Evolutionary conservation across 2,329 filamentous ascomycete species (phyloP).

Genomic region (Macroventuria anomochaeta): DNA sequence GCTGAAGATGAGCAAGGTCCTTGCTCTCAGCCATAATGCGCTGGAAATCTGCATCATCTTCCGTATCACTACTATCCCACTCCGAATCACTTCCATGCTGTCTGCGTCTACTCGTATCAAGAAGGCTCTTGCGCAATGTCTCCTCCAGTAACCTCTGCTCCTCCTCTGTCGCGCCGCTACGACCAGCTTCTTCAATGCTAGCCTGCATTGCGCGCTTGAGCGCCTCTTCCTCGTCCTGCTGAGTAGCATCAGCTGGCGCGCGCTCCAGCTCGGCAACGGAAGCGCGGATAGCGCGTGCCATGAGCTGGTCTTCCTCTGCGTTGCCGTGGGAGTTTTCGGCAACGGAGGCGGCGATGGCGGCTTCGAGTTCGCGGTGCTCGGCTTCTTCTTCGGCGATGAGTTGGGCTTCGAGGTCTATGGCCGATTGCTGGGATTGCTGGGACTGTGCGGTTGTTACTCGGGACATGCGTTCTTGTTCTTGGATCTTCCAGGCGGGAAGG

Average conservation of each 20-base stretch:
- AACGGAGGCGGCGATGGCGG: slow-evolving; percentile 70
- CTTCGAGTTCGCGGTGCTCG: slow-evolving; percentile 70
- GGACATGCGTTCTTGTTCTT: slow-evolving; percentile 36
- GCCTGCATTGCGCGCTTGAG: slow-evolving; percentile 59
- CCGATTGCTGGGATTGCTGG: slow-evolving; percentile 20
- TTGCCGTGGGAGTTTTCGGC: slow-evolving; percentile 73
- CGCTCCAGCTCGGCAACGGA: slow-evolving; percentile 67
- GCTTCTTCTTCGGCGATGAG: slow-evolving; percentile 41
- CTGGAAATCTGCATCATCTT: slow-evolving; percentile 47
- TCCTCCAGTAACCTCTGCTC: slow-evolving; percentile 53
- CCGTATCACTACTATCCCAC: slow-evolving; percentile 39
- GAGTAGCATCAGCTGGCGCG: slow-evolving; percentile 37
- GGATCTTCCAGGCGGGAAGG: slow-evolving; percentile 23
- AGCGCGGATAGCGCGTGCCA: slow-evolving; percentile 77
- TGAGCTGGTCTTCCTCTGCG: slow-evolving; percentile 69
- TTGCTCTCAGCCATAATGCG: slow-evolving; percentile 47
- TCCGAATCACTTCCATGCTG: slow-evolving; percentile 33
- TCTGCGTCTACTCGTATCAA: slow-evolving; percentile 45
- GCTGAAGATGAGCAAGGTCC: slow-evolving; percentile 38
- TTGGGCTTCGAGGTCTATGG: slow-evolving; percentile 26
- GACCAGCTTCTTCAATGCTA: slow-evolving; percentile 55
- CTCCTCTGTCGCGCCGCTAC: slow-evolving; percentile 39
- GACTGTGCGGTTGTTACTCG: slow-evolving; percentile 22
- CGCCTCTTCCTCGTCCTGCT: slow-evolving; percentile 54
- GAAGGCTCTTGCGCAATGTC: slow-evolving; percentile 53